A percentile compares a stretch with the other conserved stretches of the same genome.
Evolutionary conservation across 2,329 filamentous ascomycete species (phyloP).

Genomic region (Xylaria multiplex): DNA sequence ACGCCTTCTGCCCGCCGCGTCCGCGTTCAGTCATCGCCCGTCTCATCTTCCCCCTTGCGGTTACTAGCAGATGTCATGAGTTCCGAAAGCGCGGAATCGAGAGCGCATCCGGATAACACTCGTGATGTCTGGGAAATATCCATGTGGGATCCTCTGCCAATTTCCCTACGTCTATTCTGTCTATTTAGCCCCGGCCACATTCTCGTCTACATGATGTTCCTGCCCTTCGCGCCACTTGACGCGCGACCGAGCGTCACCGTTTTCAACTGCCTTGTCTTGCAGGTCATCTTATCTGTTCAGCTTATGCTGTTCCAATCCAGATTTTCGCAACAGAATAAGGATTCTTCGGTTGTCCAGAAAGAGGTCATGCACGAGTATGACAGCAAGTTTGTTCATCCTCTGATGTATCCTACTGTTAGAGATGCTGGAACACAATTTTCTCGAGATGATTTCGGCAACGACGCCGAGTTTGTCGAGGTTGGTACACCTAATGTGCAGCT

Average conservation of each 20-base stretch:
- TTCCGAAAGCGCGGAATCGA: constrained; percentile 77
- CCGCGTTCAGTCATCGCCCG: constrained; percentile 84
- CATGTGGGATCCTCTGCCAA: constrained; percentile 91
- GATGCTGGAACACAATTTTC: constrained; percentile 84
- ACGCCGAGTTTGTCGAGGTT: constrained; percentile 57
- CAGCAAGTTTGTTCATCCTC: constrained; percentile 91
- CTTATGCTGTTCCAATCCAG: constrained; percentile 76
- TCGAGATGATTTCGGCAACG: constrained; percentile 55
- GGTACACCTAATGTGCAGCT: constrained; percentile 70
- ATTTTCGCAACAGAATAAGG: constrained; percentile 87
- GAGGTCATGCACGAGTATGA: constrained; percentile 97
- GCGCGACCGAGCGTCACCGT: constrained; percentile 86
- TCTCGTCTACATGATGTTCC: constrained; percentile 87
- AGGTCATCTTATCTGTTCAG: constrained; percentile 78
- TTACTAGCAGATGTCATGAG: constrained; percentile 76
- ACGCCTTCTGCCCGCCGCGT: constrained; percentile 92
- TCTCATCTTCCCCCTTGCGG: constrained; percentile 79
- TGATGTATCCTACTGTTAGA: constrained; percentile 80
- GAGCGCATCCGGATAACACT: constrained; percentile 82
- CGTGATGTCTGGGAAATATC: constrained; percentile 95
- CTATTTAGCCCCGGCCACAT: constrained; percentile 94
- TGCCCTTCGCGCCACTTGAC: constrained; percentile 80
- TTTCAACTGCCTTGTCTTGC: constrained; percentile 81
- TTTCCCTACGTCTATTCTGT: constrained; percentile 84
- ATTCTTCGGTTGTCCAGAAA: constrained; percentile 83